Evolutionary conservation across 495 filamentous ascomycete species (phyloP), one percentile per base, ranked within the genome.

Genomic region (Neurospora terricola): DNA sequence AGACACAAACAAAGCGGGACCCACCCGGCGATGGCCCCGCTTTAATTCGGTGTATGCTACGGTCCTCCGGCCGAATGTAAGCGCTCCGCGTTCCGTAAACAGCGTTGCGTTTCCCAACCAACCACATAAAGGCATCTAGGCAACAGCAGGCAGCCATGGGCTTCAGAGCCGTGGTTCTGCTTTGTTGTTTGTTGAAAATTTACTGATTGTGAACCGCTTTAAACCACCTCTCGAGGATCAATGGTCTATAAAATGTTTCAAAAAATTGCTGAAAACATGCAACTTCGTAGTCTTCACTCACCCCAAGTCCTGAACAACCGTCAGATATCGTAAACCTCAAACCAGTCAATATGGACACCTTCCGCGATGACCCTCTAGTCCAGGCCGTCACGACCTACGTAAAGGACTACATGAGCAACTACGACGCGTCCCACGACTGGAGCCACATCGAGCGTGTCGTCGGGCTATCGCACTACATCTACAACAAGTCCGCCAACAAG

Each of bases 371-470:
- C 70, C 72, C 76, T 18, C 83, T 90, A 70, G 82, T 89, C 77
- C 72, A 79, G 23, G 72, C 82, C n/a, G 84, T 90, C 73, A 86
- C 83, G 30, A 75, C 79, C 69, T 91, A 90, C 77, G 89, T 92
- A 36, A 82, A 86, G 73, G 76, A 82, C 12, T 94, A 91, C 86
- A 97, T 97, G 94, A 83, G 88, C 45, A 82, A 86, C 66, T 92
- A 93, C 82, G 96, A 98, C 82, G 87, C 88, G 27, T 95, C 92
- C 7, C 96, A 98, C 83, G 91, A 96, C 83, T 94, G 90, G 82
- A 80, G 84, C 45, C 95, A 98, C 80, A 91, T 98, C 73, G 80
- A 90, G 72, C 91, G 96, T 45, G 95, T 98, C 38, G 82, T 92
- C 8, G 81, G 86, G 16, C 87, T 97, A 9, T 87, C 93, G n/a